Conservation (phyloP, 257 asterid genomes). For the Apocynum venetum region DNA sequence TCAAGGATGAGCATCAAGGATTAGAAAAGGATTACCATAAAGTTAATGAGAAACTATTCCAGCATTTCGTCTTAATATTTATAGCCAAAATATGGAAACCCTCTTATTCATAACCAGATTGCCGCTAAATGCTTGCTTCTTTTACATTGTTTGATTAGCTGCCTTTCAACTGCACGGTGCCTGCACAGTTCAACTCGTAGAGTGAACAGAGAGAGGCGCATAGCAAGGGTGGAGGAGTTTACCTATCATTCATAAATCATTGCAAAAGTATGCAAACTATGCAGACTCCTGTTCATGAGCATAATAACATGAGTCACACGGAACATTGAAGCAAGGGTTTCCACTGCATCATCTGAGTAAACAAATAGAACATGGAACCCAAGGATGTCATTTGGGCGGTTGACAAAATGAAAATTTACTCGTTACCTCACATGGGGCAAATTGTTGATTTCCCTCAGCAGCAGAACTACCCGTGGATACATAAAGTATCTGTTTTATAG, state of each 20-base stretch:
- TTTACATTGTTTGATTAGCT: slow-evolving; percentile 12
- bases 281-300: slow-evolving; percentile 23
- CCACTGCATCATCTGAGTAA: slow-evolving; percentile 26
- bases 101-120: slow-evolving; percentile 4
- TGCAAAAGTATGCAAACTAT: slow-evolving; percentile 24
- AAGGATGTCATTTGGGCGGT: slow-evolving; percentile 18
- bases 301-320: slow-evolving; percentile 22
- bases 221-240: slow-evolving; percentile 21
- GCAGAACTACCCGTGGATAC: slow-evolving; percentile 36
- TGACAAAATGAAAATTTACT: slow-evolving; percentile 23
- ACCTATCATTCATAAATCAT: slow-evolving; percentile 32
- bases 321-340: slow-evolving; percentile 21
- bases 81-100: not conserved
- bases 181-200: slow-evolving; percentile 26
- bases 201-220: slow-evolving; percentile 22
- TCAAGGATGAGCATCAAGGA: not conserved
- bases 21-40: slow-evolving; percentile 10
- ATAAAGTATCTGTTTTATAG: slow-evolving; percentile 26
- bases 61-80: not conserved
- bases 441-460: slow-evolving; percentile 29
- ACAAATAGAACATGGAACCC: slow-evolving; percentile 20
- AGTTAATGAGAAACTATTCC: not conserved
- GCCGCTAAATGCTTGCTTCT: slow-evolving; percentile 17
- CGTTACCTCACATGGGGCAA: slow-evolving; percentile 36
- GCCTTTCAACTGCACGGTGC: slow-evolving; percentile 18